These are phyloP conservation scores for Solanum chmielewskii DNA, from an alignment of 257 asterid genomes.

Conservation along the genomic window DNA sequence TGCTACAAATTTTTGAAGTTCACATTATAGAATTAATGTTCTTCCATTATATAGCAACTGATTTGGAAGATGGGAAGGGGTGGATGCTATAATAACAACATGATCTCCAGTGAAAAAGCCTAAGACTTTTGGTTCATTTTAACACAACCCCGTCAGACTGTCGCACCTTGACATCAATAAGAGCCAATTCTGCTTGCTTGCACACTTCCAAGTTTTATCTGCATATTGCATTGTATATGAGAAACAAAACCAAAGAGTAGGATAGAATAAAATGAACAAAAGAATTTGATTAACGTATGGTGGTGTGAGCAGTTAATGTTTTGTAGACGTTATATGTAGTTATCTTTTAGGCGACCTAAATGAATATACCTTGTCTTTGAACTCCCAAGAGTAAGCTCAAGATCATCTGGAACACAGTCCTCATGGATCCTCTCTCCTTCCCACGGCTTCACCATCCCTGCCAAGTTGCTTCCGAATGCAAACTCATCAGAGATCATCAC, in stretches of 20 bases:
- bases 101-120: neutral
- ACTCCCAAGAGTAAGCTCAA: conserved; percentile 48
- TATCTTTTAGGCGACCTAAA: neutral
- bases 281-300: neutral
- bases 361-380: conserved; percentile 27
- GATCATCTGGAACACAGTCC: conserved; percentile 36
- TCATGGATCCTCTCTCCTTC: conserved; percentile 55
- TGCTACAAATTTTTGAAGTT: neutral
- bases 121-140: neutral
- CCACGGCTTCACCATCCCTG: conserved; percentile 44
- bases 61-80: neutral
- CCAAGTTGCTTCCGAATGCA: conserved; percentile 30
- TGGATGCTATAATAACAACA: neutral
- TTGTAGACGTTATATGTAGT: neutral
- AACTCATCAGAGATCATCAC: conserved; percentile 29
- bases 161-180: neutral
- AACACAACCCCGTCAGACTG: neutral
- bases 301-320: neutral
- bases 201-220: neutral
- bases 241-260: neutral
- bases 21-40: neutral
- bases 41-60: neutral
- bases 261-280: neutral
- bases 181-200: neutral
- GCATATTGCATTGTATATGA: neutral